Base-by-base conservation (phyloP, 257 asterid genomes). In the Solanum ossicruentum region DNA sequence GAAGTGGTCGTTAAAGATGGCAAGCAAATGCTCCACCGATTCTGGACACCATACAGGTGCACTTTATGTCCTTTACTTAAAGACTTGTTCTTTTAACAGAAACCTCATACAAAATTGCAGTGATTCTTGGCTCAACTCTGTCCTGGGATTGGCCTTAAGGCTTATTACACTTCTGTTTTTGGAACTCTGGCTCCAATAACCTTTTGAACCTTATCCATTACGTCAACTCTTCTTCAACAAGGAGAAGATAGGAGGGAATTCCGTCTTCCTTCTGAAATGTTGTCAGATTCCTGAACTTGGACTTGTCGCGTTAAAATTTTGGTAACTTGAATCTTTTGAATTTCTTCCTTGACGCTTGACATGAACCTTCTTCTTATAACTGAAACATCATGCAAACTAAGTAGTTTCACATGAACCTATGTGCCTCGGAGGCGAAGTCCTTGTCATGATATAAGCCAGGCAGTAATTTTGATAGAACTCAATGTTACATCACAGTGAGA, bases 1-100 rank as follows among this genome's bases (percentile, higher is more conserved):
- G 36, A 92, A 88, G 85, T 79, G 86, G 84, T 85, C 93, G 85
- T 88, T 90, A 89, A 93, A 90, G 88, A 83, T 89, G 10, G 90
- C 93, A 49, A 89, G 85, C 77, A 92, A 83, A 86, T 88, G 86
- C 87, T 60, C 86, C 55, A 75, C 89, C 18, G 85, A 86, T 87
- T 86, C 89, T 83, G 43, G 80, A 16, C 91, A 80, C 3, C 88
- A 51, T 26, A 13, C 82, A 77, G 82, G 82, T 77, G 47, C 82
- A 51, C 17, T 23, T 10, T 51, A 51, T 77, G 63, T 16, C 47
- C 61, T 75, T 75, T 49, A 49, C 60, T 21, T 49, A 1, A 1
- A 71, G 18, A 20, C 39, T 20, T 72, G 10, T 47, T 73, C 60
- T 75, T 75, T 13, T 75, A 21, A 75, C 8, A 9, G 12, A 8